Base-by-base conservation (phyloP, 805 yeast genomes). In the Candida odintsovae region DNA sequence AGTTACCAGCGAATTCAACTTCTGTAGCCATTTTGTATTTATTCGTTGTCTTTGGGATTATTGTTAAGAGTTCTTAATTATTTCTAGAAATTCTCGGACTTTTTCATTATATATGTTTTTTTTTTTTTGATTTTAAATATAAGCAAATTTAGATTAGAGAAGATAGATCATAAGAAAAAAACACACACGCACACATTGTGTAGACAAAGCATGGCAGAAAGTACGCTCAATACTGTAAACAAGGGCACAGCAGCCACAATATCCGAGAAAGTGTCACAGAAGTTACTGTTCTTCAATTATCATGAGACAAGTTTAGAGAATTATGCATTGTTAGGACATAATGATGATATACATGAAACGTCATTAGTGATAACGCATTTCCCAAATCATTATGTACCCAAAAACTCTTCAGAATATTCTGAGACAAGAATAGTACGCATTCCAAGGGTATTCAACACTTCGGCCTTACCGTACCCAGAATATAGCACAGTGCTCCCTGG, bases 381-480 rank as follows among this genome's bases (percentile, higher is more conserved):
- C 57, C 90, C 89, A 6, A 81, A 82, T 52, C 65, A 72, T 4
- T 73, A 80, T 57, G 72, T 56, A 1, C 58, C 67, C 3, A 48
- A 43, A 4, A 56, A 55, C 8, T 65, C 77, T 2, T 44, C 48
- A 0, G 51, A 43, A 19, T 71, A 56, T 48, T 40, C 46, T 18
- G 47, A 55, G 8, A 78, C 86, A 0, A 65, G 92, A 48, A 70
- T 85, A n/a, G 82, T 84, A 4, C 59, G 90, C 44, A 69, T 84
- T 3, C 89, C 92, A 4, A 61, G 90, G 50, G 48, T 68, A 2
- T 78, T 72, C 46, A 65, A 66, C 16, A 53, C 58, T 1, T 59
- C 56, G 10, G 66, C 71, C 3, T 40, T 61, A 2, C 49, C 51
- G 28, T 66, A 70, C 18, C 89, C 90, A 2, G 76, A 71, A 51